Evolutionary conservation across 2,329 filamentous ascomycete genomes (phyloP).

Genomic region (Sporothrix variecibatus): DNA sequence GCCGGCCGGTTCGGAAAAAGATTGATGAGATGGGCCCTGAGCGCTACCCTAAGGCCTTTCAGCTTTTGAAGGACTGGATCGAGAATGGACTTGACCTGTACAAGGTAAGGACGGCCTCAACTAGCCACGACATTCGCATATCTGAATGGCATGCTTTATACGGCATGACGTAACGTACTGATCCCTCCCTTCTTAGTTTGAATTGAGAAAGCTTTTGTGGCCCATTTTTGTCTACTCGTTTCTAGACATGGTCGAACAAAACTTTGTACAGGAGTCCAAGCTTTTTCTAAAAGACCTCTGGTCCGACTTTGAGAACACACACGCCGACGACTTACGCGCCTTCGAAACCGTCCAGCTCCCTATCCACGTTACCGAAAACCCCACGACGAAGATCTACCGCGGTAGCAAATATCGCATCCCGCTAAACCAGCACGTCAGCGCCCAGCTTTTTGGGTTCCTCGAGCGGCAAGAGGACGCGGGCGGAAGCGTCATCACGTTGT

Average conservation of each 20-base stretch:
- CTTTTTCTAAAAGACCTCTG: constrained; percentile 71
- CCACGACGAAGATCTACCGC: constrained; percentile 76
- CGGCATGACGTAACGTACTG: neutral
- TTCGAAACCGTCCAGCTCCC: constrained; percentile 75
- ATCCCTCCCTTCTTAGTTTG: constrained; percentile 58
- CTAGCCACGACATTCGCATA: neutral
- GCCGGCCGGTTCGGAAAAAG: constrained; percentile 67
- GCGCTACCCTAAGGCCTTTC: constrained; percentile 76
- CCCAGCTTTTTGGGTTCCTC: constrained; percentile 81
- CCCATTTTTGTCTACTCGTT: constrained; percentile 93
- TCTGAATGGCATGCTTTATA: no score
- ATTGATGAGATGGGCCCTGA: constrained; percentile 71
- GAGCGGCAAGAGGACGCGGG: constrained; percentile 84
- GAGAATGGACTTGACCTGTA: constrained; percentile 93
- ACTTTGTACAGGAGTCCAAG: constrained; percentile 71
- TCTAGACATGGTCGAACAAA: constrained; percentile 73
- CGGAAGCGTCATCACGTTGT: constrained; percentile 72
- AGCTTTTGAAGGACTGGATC: constrained; percentile 76
- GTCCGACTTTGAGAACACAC: constrained; percentile 70
- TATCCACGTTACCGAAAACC: constrained; percentile 75
- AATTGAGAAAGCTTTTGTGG: constrained; percentile 86
- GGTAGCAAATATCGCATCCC: constrained; percentile 87
- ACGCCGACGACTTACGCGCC: constrained; percentile 75
- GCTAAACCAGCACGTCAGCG: constrained; percentile 81
- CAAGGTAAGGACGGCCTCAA: constrained; percentile 59